Base-by-base conservation (phyloP, 306 rosid genomes). In the Dicorynia guianensis region DNA sequence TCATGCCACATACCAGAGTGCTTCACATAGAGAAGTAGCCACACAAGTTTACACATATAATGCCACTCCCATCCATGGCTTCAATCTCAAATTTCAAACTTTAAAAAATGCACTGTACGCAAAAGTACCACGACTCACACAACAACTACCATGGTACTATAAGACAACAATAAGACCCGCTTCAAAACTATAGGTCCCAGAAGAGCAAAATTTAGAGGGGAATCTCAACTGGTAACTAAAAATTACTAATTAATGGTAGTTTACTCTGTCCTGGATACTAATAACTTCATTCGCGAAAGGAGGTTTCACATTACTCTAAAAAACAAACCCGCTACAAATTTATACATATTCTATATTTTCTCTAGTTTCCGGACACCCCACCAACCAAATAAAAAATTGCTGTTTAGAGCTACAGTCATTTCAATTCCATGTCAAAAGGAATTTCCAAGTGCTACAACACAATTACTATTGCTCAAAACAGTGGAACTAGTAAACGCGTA, bases 401-500 rank as follows among this genome's bases (percentile, higher is more conserved):
- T 4, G 4, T 17, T 65, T 19, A 64, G 42, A 20, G 35, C 12
- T 44, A 65, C 39, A 3, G 13, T 13, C 12, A 25, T 25, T 25
- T 25, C 52, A 1, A 12, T 20, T 46, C 30, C 35, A 34, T 10
- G n/a, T 9, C 14, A 42, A 56, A 11, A 39, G 6, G 39, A 17
- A 30, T 38, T 5, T 4, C 11, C 44, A 35, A 49, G n/a, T 35
- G 36, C 38, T 55, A 7, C 11, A 79, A 50, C 48, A 69, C n/a
- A 58, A 47, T 17, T 50, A 71, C 25, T 14, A 11, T 39, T 19
- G 65, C 75, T 65, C 39, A 43, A 39, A 71, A 52, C 15, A 34
- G 44, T 7, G 9, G 47, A 38, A 62, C 9, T 11, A 30, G 61
- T 7, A 19, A 65, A 66, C 15, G 14, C 60, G 35, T 43, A 95